Conservation (phyloP, 1,139 yeast species). For the Candida sojae region DNA sequence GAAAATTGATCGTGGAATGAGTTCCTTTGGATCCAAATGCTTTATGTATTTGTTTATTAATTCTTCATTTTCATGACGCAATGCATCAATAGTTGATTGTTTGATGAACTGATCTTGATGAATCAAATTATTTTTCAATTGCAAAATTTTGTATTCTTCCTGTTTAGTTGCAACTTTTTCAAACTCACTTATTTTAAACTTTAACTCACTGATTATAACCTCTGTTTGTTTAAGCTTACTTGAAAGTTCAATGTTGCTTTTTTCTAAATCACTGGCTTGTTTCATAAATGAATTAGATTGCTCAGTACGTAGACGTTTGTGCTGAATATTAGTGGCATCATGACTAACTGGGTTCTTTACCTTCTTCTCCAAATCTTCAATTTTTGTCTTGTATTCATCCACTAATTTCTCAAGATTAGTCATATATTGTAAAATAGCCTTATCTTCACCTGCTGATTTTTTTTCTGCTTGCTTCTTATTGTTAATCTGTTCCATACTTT, state of each 20-base stretch:
- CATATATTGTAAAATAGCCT: slow-evolving; percentile 36
- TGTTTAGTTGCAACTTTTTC: slow-evolving; percentile 30
- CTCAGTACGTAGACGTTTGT: slow-evolving; percentile 1
- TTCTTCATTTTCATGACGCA: slow-evolving; percentile 64
- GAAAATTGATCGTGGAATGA: slow-evolving; percentile 63
- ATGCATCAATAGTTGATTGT: slow-evolving; percentile 49
- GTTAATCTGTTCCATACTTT: slow-evolving; percentile 31
- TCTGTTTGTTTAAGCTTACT: slow-evolving; percentile 39
- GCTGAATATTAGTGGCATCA: neutral
- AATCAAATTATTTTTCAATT: slow-evolving; percentile 71
- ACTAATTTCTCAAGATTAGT: slow-evolving; percentile 52
- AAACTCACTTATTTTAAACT: slow-evolving; percentile 33
- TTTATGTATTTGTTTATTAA: slow-evolving; percentile 33
- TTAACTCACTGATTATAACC: slow-evolving; percentile 28
- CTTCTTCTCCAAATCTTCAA: slow-evolving; percentile 42
- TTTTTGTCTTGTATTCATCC: slow-evolving; percentile 58
- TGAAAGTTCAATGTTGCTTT: slow-evolving; percentile 42
- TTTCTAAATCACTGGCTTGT: slow-evolving; percentile 36
- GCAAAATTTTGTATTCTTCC: slow-evolving; percentile 53
- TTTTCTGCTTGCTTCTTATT: slow-evolving; percentile 20
- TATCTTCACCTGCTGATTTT: slow-evolving; percentile 13
- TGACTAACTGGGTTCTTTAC: slow-evolving; percentile 9
- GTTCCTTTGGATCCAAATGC: slow-evolving; percentile 13
- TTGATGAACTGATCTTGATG: slow-evolving; percentile 64
- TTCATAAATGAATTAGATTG: slow-evolving; percentile 16